phyloP scores from a whole-genome alignment of 2,329 filamentous ascomycete species.

The Clarireedia monteithiana region DNA sequence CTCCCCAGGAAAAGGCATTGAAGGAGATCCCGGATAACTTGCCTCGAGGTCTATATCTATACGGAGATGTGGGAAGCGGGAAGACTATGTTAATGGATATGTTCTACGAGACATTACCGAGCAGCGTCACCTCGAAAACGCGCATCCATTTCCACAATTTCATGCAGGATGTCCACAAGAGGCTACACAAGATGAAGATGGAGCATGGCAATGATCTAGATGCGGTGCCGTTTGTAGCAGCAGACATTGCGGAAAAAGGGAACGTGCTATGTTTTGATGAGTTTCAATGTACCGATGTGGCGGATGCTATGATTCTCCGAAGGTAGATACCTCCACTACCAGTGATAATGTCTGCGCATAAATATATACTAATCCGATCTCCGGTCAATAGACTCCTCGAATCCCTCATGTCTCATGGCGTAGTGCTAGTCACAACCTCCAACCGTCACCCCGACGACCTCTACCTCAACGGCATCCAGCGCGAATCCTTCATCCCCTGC shows the following conservation, averaged over 20 bases:
- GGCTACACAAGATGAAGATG: conserved; percentile 86
- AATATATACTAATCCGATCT: conserved; percentile 4
- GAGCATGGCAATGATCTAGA: conserved; percentile 83
- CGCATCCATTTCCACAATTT: conserved; percentile 99
- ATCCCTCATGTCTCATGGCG: conserved; percentile 90
- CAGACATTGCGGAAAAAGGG: conserved; percentile 79
- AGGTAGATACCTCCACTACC: conserved; percentile 37
- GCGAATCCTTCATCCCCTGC: conserved; percentile 89
- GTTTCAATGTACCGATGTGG: conserved; percentile 97
- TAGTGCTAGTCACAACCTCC: conserved; percentile 90
- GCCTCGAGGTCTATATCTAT: conserved; percentile 88
- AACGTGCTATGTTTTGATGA: conserved; percentile 96
- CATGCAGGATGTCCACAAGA: conserved; percentile 95
- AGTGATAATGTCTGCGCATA: background rate
- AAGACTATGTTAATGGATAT: conserved; percentile 99
- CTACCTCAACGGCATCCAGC: conserved; percentile 97
- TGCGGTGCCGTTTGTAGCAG: conserved; percentile 83
- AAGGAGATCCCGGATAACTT: conserved; percentile 60
- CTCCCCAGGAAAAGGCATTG: conserved; percentile 29
- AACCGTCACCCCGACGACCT: conserved; percentile 95
- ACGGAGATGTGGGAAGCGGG: conserved; percentile 90
- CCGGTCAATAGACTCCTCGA: conserved; percentile 59
- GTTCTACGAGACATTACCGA: conserved; percentile 87
- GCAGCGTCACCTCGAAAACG: conserved; percentile 72
- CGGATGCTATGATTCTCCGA: conserved; percentile 95